Evolutionary conservation across 768 basidiomycete species (phyloP), one percentile per base, ranked within the genome.

Genomic region (Butyriboletus loyo): DNA sequence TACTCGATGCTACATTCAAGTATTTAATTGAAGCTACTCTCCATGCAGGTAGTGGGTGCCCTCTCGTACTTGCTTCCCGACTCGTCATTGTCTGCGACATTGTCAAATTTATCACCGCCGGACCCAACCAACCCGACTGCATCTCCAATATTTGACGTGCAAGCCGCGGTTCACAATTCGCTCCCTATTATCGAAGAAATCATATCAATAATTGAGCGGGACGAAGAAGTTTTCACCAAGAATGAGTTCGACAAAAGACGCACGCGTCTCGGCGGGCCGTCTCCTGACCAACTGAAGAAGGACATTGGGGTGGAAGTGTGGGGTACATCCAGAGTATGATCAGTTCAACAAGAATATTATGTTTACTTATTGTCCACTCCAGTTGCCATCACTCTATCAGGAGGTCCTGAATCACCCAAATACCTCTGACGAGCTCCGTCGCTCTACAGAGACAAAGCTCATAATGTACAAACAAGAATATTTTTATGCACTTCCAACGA

Each of bases 341-440:
- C 32, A 11, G 5, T 32, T 40, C 22, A 47, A 40, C 1, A 17
- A 40, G 48, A 14, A 5, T 50, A 36, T 46, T 17, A 38, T 41
- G 17, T 42, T 44, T 52, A 21, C 62, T 62, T 3, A 66, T 35
- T 13, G 27, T 36, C 31, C n/a, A 44, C 36, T 42, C 45, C 56
- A 90, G 87, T 72, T 96, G 30, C 89, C 89, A 2, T 64, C 55
- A 1, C 70, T 94, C 27, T 96, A 94, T 58, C 74, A 83, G 30
- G 87, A 92, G 58, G 73, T 95, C n/a, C 69, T 94, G 30, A 86
- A 85, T 53, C 93, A 96, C 59, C 89, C 87, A 0, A 75, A 77
- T 56, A 87, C 93, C 1, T 74, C 84, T 0, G 92, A 95, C 59
- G 83, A 85, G 6, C 71, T 90, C n/a, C 86, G 92, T n/a, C 77